Conservation (phyloP, 1,139 yeast species). For the Blastobotrys raffinosifermentans region DNA sequence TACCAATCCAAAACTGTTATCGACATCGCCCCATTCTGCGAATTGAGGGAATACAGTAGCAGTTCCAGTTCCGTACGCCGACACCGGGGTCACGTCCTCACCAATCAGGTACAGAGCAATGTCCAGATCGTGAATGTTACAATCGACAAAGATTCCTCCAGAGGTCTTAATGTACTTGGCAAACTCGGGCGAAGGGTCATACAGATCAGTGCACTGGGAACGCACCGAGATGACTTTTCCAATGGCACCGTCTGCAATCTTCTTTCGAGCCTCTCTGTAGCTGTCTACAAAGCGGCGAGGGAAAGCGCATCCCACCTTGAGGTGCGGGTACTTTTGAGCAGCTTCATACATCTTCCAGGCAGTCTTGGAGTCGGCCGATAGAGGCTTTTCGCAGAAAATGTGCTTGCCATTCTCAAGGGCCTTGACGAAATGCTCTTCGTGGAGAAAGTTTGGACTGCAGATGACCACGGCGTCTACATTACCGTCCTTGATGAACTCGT, state of each 20-base stretch:
- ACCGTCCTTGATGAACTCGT: conserved; percentile 12
- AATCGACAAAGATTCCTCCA: conserved; percentile 15
- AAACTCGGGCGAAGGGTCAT: conserved; percentile 5
- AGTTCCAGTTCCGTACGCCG: conserved; percentile 14
- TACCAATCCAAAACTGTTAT: conserved; percentile 15
- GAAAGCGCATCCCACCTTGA: conserved; percentile 17
- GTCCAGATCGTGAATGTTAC: conserved; percentile 14
- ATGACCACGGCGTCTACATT: conserved; percentile 17
- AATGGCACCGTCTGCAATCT: conserved; percentile 15
- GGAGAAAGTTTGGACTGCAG: conserved; percentile 17
- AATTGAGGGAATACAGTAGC: conserved; percentile 10
- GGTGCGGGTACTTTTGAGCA: conserved; percentile 14
- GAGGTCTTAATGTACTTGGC: conserved; percentile 11
- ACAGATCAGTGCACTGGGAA: conserved; percentile 14
- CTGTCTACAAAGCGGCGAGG: conserved; percentile 15
- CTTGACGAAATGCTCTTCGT: conserved; percentile 15
- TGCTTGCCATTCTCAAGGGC: conserved; percentile 17
- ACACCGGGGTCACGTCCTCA: conserved; percentile 8
- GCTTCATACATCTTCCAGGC: conserved; percentile 15
- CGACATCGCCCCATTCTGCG: conserved; percentile 13
- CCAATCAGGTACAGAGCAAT: conserved; percentile 12
- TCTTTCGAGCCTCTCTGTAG: conserved; percentile 12
- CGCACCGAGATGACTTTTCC: conserved; percentile 15
- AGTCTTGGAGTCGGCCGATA: conserved; percentile 10
- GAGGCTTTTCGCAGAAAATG: conserved; percentile 20